Conservation (phyloP, 768 basidiomycete genomes). For the Agaricus bisporus region DNA sequence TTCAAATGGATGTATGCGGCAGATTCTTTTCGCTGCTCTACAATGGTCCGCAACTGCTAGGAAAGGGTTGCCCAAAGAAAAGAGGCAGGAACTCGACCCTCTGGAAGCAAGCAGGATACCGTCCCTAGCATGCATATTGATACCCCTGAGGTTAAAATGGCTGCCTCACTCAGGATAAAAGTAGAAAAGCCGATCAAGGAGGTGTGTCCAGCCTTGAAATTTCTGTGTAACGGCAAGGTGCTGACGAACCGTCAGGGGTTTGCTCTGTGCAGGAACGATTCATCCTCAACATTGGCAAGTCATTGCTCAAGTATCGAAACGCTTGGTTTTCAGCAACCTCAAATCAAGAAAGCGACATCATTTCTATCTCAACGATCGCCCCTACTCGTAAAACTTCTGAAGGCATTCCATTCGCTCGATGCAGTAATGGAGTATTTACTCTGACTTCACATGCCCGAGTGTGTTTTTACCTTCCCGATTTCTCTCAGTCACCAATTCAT, state of each 20-base stretch:
- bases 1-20: constrained; percentile 83
- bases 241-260: constrained; percentile 33
- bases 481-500: constrained; percentile 57
- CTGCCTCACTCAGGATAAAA: constrained; percentile 60
- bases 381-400: constrained; percentile 57
- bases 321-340: constrained; percentile 63
- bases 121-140: constrained; percentile 34
- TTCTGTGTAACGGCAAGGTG: constrained; percentile 8
- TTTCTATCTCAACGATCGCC: constrained; percentile 53
- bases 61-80: constrained; percentile 45
- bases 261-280: constrained; percentile 32
- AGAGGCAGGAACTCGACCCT: constrained; percentile 14
- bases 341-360: constrained; percentile 45
- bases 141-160: constrained; percentile 81
- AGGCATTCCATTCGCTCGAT: constrained; percentile 55
- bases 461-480: constrained; percentile 78
- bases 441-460: constrained; percentile 78
- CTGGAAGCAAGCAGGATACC: constrained; percentile 3
- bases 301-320: constrained; percentile 31
- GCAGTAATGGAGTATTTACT: constrained; percentile 83
- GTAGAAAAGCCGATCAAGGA: constrained; percentile 80
- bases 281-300: constrained; percentile 36
- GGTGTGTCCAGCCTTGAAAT: constrained; percentile 29
- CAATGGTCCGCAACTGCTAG: constrained; percentile 65
- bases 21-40: constrained; percentile 77